Evolutionary conservation across 441 rosid species (phyloP), one percentile per base, ranked within the genome.

Genomic region (Pelargonium exstipulatum): DNA sequence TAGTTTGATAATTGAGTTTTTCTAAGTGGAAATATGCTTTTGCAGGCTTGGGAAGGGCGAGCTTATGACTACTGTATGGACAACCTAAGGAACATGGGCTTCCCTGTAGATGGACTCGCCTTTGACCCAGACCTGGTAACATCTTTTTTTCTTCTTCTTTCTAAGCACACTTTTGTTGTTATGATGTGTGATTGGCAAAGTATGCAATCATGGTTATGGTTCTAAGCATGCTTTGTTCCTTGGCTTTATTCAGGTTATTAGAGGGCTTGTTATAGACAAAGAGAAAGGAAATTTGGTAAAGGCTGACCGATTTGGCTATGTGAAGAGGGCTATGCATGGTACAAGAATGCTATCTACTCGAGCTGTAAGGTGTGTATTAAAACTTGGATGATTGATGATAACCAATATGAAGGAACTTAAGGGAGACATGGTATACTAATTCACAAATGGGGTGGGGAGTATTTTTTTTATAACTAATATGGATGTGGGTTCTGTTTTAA

Each of bases 31-130:
- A 70, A 66, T 61, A 43, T 65, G 62, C 68, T 66, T 71, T 69
- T 66, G 69, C 82, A 94, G 97, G 96, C 99, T 72, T 94, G 99
- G 99, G 99, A 94, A 88, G 99, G 99, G 48, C 85, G 88, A 61
- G 99, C 99, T 65, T 94, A 94, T 70, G 99, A 94, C 73, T 91
- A 94, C 79, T 91, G 99, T 79, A 81, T 91, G 99, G 92, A 84
- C 32, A 94, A 94, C 83, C 81, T 94, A 12, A 81, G 67, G 78
- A 83, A 76, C 76, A 76, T 94, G 94, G 99, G 96, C 43, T 94
- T 83, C 77, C 97, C 99, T 1, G 96, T 90, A 67, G 96, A 87
- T 80, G 96, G 96, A 62, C 92, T 94, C 70, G 74, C 90, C 63
- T 94, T 94, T 76, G 97, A 94, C 67, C 95, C 99, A 0, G 91